phyloP scores from a whole-genome alignment of 495 filamentous ascomycete genomes.

The Talaromyces trachyspermus region DNA sequence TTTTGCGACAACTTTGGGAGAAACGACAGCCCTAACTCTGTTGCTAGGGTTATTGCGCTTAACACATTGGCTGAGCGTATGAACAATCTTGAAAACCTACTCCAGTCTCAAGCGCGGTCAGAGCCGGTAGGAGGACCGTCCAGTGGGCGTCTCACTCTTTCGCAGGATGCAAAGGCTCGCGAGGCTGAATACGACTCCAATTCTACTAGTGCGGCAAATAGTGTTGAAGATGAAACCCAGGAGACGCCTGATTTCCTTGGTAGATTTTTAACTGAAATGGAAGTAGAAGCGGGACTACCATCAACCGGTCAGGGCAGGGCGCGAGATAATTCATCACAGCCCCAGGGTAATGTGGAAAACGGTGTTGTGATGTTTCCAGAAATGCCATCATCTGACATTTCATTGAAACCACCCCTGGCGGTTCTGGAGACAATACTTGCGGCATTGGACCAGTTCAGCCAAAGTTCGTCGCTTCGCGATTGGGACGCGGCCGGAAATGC shows the following conservation, averaged over 20 bases:
- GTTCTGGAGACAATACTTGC: not conserved
- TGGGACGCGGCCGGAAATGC: not conserved
- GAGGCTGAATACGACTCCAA: not conserved
- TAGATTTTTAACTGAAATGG: too few species aligned
- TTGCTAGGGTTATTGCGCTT: too few species aligned
- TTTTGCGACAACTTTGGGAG: not conserved
- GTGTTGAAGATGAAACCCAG: too few species aligned
- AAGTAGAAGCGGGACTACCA: not conserved
- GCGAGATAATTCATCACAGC: not conserved
- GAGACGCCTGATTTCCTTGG: too few species aligned
- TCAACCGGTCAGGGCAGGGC: not conserved
- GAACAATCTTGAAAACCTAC: not conserved
- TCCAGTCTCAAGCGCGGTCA: not conserved
- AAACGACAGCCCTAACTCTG: too few species aligned
- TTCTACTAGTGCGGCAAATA: not conserved
- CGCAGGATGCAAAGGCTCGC: not conserved
- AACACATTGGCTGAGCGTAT: not conserved
- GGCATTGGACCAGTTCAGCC: not conserved
- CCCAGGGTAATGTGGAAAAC: too few species aligned
- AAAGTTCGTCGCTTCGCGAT: not conserved
- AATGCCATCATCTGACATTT: not conserved
- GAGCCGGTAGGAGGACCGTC: too few species aligned
- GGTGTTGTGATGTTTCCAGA: too few species aligned
- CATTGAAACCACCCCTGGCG: too few species aligned
- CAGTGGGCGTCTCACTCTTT: not conserved